Evolutionary conservation across 805 yeast genomes (phyloP).

Genomic region (Ogataea methylovora): DNA sequence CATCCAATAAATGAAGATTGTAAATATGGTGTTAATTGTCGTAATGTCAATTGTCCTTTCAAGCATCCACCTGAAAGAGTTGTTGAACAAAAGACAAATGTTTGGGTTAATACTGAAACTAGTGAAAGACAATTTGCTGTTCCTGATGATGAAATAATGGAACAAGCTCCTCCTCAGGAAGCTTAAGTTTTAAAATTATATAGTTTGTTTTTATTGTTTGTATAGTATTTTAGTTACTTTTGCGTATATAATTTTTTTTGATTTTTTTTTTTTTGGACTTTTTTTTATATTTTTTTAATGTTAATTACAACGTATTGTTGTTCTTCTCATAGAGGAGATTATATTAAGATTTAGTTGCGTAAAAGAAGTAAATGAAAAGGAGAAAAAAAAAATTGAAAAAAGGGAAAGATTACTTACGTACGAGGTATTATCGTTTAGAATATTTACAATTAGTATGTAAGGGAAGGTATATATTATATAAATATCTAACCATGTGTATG

Average conservation of each 20-base stretch:
- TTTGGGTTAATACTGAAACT: conserved; percentile 30
- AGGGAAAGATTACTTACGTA: background rate
- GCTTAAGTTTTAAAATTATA: conserved; percentile 5
- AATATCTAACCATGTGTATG: too few species aligned
- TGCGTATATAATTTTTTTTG: background rate
- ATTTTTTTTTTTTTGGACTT: background rate
- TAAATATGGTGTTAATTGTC: conserved; percentile 72
- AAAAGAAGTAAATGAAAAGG: background rate
- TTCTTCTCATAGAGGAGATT: too few species aligned
- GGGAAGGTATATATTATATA: too few species aligned
- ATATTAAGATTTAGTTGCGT: background rate
- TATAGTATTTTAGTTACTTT: conserved; percentile 1
- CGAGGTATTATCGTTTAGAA: too few species aligned
- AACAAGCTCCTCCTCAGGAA: conserved; percentile 51
- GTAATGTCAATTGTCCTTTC: conserved; percentile 62
- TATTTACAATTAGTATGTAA: too few species aligned
- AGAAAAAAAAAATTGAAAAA: background rate
- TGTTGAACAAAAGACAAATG: conserved; percentile 22
- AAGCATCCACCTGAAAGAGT: conserved; percentile 78
- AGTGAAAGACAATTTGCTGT: conserved; percentile 69
- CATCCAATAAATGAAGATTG: conserved; percentile 80
- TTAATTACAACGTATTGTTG: background rate
- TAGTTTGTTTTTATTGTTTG: conserved; percentile 1
- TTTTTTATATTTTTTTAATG: background rate
- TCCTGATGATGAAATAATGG: conserved; percentile 66